phyloP scores from a whole-genome alignment of 345 rosid species.

The Salix udensis region DNA sequence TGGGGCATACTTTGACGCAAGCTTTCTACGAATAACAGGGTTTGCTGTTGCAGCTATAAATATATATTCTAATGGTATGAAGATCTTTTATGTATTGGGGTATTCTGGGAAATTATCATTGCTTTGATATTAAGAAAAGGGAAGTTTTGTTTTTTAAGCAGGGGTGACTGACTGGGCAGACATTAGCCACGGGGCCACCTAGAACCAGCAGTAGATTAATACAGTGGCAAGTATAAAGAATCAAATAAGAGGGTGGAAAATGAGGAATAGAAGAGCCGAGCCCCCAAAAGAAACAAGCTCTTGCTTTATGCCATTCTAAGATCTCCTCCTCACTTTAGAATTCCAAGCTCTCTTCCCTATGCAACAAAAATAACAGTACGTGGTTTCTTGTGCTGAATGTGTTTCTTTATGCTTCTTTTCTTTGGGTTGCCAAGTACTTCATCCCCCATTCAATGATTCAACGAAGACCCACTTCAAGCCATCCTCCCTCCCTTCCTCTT shows the following conservation, averaged over 20 bases:
- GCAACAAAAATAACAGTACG: slow-evolving; percentile 35
- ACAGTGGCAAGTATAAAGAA: slow-evolving; percentile 16
- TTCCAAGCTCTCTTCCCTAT: slow-evolving; percentile 53
- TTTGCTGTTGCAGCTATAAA: slow-evolving; percentile 1
- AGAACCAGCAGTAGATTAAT: slow-evolving; percentile 13
- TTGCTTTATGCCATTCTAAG: slow-evolving; percentile 29
- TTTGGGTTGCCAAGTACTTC: slow-evolving; percentile 32
- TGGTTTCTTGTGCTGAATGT: slow-evolving; percentile 47
- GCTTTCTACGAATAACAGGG: slow-evolving; percentile 17
- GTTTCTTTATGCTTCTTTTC: slow-evolving; percentile 48
- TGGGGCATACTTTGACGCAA: slow-evolving; percentile 21
- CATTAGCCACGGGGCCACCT: slow-evolving; percentile 3
- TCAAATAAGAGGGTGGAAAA: slow-evolving; percentile 5
- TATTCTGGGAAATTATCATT: background rate
- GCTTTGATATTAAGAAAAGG: slow-evolving; percentile 19
- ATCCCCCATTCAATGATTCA: slow-evolving; percentile 33
- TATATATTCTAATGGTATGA: background rate
- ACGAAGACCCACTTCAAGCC: slow-evolving; percentile 24
- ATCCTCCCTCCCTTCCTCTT: slow-evolving; percentile 7
- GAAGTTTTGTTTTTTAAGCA: slow-evolving; percentile 5
- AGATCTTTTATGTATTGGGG: background rate
- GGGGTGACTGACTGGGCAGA: slow-evolving; percentile 11
- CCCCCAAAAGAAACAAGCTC: slow-evolving; percentile 24
- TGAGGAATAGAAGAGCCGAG: slow-evolving; percentile 18
- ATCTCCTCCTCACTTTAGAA: slow-evolving; percentile 28